Percentiles rank a stretch among this genome's conserved stretches.
Evolutionary conservation across 225 moss, liverwort and hornwort genomes (phyloP).

Genomic region (Physcomitrellopsis africana): DNA sequence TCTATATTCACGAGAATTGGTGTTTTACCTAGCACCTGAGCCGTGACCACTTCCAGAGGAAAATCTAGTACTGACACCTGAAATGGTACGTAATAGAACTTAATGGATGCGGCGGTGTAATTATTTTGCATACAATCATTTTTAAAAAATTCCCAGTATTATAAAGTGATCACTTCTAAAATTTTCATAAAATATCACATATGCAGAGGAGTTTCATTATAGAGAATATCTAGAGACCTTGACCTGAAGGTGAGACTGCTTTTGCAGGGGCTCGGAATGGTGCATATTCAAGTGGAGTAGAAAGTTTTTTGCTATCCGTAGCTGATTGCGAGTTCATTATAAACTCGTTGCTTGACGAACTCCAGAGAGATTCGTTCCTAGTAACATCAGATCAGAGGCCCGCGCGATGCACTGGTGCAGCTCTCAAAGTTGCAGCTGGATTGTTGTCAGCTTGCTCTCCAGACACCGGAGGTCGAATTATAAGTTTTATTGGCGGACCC

Average conservation of each 20-base stretch:
- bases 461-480: constrained; percentile 90
- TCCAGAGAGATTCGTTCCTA: constrained; percentile 89
- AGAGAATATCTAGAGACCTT: neutral
- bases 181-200: neutral
- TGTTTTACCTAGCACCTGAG: too few relatives aligned
- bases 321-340: constrained; percentile 94
- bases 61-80: too few relatives aligned
- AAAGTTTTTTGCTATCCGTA: constrained; percentile 83
- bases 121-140: too few relatives aligned
- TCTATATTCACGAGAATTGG: too few relatives aligned
- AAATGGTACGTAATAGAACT: too few relatives aligned
- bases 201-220: constrained; percentile 12
- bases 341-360: constrained; percentile 82
- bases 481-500: constrained; percentile 93
- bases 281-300: constrained; percentile 76
- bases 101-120: too few relatives aligned
- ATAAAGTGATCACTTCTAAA: neutral
- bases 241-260: constrained; percentile 29
- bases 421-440: constrained; percentile 93
- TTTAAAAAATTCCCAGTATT: neutral
- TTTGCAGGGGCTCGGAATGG: constrained; percentile 78
- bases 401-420: constrained; percentile 86
- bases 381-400: constrained; percentile 90
- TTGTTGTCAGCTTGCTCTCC: constrained; percentile 90
- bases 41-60: too few relatives aligned